phyloP scores from a whole-genome alignment of 441 rosid species.

The Viola pubescens region DNA sequence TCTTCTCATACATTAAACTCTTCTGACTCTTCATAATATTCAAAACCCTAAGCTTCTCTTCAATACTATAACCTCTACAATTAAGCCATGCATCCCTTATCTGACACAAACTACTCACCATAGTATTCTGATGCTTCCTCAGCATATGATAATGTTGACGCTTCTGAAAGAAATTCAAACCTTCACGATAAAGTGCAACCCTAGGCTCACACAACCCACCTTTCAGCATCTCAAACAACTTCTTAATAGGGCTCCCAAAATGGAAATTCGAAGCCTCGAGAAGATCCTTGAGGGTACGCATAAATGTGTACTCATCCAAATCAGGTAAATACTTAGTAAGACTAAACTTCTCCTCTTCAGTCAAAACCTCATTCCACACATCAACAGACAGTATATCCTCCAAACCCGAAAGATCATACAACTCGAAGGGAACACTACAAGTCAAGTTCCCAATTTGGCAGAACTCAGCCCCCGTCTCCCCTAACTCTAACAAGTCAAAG shows the following conservation, averaged over 20 bases:
- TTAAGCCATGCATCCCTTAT: slow-evolving; percentile 82
- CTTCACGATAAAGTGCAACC: slow-evolving; percentile 83
- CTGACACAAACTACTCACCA: slow-evolving; percentile 74
- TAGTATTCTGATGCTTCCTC: slow-evolving; percentile 77
- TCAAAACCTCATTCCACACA: slow-evolving; percentile 86
- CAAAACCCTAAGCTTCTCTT: slow-evolving; percentile 85
- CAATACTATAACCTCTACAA: slow-evolving; percentile 74
- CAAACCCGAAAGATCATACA: slow-evolving; percentile 71
- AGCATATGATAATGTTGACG: slow-evolving; percentile 73
- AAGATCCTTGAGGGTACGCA: slow-evolving; percentile 67
- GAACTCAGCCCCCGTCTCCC: slow-evolving; percentile 87
- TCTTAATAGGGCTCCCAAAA: slow-evolving; percentile 79
- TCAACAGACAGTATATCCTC: slow-evolving; percentile 78
- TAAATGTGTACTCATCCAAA: slow-evolving; percentile 66
- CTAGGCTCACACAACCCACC: slow-evolving; percentile 97
- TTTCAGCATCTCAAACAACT: slow-evolving; percentile 77
- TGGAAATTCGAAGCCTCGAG: slow-evolving; percentile 68
- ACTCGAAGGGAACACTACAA: slow-evolving; percentile 80
- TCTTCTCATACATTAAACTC: slow-evolving; percentile 70
- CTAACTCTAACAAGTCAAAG: slow-evolving; percentile 89
- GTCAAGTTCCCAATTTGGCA: slow-evolving; percentile 78
- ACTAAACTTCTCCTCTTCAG: slow-evolving; percentile 73
- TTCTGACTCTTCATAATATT: slow-evolving; percentile 78
- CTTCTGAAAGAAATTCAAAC: slow-evolving; percentile 56
- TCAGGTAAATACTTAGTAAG: slow-evolving; percentile 77